Base-by-base conservation (phyloP, 768 basidiomycete genomes). In the Podaxis sp. region DNA sequence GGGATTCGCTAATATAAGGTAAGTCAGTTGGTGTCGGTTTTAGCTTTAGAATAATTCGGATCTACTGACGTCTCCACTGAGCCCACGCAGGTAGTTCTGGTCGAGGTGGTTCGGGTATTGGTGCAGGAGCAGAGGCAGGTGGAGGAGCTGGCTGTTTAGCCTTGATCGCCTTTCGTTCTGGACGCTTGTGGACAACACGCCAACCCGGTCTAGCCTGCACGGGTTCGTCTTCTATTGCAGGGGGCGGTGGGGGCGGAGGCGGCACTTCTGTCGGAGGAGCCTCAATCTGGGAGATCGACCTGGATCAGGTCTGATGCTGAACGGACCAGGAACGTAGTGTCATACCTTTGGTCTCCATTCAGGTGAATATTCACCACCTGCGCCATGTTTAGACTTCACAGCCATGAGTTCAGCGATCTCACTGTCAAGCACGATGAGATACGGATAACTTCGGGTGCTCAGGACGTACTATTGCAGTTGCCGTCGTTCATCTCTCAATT, bases 361-460 rank as follows among this genome's bases (percentile, higher is more conserved):
- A 17, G 89, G 86, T 24, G 85, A 79, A 70, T 87, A 93, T 66
- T 92, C 90, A 24, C 91, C 91, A 40, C 88, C 90, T 1, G 87
- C 82, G 19, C 90, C 88, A 71, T 91, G 88, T 72, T 94, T 93
- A 19, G 91, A 86, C 71, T 91, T 91, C 55, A 92, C 79, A 55
- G 85, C 82, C 89, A 94, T 89, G 63, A 94, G 79, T 71, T 91
- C 90, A 25, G 91, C 87, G 66, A 94, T 91, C 73, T 94, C 92
- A 65, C 92, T 93, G 17, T 69, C 43, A 27, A 55, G 40, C 33
- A 56, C 19, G 5, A 33, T 41, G 25, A 41, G 13, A 57, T 58
- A 47, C 64, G 53, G 2, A 46, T 36, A 9, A 38, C n/a, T 9
- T 54, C 17, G 56, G 55, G 17, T 38, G 13, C 25, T n/a, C 29